Evolutionary conservation across 495 filamentous ascomycete genomes (phyloP).

Genomic region (Daldinia decipiens): DNA sequence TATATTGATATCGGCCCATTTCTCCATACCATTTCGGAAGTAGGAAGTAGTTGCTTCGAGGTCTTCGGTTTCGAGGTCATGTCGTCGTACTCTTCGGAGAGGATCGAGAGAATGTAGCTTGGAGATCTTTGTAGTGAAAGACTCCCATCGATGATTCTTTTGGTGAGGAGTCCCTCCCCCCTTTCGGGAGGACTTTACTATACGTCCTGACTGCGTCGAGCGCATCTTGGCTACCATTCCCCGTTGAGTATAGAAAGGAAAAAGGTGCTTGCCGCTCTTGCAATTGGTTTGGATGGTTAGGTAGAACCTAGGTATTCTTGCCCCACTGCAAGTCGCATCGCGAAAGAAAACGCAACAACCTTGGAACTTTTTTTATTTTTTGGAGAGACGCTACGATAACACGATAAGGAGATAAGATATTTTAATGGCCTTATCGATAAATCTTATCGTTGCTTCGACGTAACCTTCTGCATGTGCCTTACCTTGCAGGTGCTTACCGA

Average conservation of each 20-base stretch:
- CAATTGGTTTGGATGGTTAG: background rate
- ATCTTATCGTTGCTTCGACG: constrained; percentile 3
- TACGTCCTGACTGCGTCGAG: constrained; percentile 70
- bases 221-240: constrained; percentile 51
- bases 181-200: constrained; percentile 71
- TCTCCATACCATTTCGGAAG: constrained; percentile 80
- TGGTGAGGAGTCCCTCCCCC: constrained; percentile 72
- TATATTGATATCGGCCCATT: constrained; percentile 91
- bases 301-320: constrained; percentile 5
- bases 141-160: constrained; percentile 88
- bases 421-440: constrained; percentile 21
- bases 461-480: no score
- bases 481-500: no score
- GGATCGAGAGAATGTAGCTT: constrained; percentile 90
- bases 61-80: constrained; percentile 81
- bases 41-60: constrained; percentile 77
- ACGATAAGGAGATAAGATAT: constrained; percentile 26
- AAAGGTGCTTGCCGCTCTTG: constrained; percentile 9
- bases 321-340: constrained; percentile 29
- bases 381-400: constrained; percentile 8
- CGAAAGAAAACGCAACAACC: constrained; percentile 9
- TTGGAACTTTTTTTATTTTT: constrained; percentile 31
- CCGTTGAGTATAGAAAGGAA: constrained; percentile 2
- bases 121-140: constrained; percentile 90
- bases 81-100: constrained; percentile 82